Evolutionary conservation across 352 stramenopile species (phyloP).

Genomic region (Pythium guiyangense): DNA sequence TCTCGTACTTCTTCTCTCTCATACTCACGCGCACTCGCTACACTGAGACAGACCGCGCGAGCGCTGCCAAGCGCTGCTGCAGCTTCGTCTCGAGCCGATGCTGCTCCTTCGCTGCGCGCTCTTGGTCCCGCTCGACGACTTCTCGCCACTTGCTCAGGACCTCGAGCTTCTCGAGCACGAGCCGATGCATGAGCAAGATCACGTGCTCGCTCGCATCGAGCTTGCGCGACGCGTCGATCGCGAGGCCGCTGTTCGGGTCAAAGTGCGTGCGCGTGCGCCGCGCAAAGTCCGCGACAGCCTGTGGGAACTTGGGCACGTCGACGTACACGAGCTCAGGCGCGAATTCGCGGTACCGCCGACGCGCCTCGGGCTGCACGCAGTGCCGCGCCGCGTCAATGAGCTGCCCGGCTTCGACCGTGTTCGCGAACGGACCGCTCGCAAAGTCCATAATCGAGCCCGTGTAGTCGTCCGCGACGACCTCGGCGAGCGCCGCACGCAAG

Average conservation of each 20-base stretch:
- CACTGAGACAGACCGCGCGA: conserved; percentile 51
- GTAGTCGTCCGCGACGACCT: conserved; percentile 64
- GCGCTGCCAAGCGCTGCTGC: conserved; percentile 55
- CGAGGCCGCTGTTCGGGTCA: conserved; percentile 47
- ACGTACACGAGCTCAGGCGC: conserved; percentile 43
- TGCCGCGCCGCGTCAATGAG: conserved; percentile 56
- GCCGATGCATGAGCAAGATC: conserved; percentile 66
- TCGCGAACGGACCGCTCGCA: conserved; percentile 50
- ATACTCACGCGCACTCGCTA: conserved; percentile 13
- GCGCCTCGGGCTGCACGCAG: conserved; percentile 65
- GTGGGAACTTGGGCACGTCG: conserved; percentile 56
- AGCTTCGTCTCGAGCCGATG: conserved; percentile 47
- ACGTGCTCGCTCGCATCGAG: conserved; percentile 66
- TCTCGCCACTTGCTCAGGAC: conserved; percentile 56
- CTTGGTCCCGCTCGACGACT: conserved; percentile 52
- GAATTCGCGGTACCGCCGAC: conserved; percentile 55
- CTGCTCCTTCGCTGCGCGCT: conserved; percentile 41
- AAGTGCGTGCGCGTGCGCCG: conserved; percentile 43
- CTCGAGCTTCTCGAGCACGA: conserved; percentile 77
- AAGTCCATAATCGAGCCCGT: conserved; percentile 65
- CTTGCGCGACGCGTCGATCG: conserved; percentile 50
- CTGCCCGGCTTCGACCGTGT: conserved; percentile 66
- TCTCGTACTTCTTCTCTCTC: background rate
- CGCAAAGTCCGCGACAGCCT: conserved; percentile 55
- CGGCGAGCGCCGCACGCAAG: conserved; percentile 58